phyloP scores from a whole-genome alignment of 169 alveolate genomes.

The Eimeria praecox region DNA sequence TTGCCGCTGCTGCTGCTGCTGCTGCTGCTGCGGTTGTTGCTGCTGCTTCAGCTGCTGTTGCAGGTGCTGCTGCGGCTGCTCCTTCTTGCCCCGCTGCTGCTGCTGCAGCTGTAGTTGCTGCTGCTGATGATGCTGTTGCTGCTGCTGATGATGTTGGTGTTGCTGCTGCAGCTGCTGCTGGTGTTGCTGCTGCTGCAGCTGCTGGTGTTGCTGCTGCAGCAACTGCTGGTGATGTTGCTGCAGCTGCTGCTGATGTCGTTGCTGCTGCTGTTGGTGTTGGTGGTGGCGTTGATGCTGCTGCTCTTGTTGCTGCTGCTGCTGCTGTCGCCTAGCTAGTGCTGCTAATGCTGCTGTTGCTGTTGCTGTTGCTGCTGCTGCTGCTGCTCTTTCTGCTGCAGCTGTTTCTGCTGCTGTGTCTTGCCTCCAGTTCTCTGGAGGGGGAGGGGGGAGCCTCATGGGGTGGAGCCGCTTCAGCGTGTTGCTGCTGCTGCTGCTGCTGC shows the following conservation, averaged over 20 bases:
- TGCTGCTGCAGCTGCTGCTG: background rate
- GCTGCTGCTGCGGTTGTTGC: background rate
- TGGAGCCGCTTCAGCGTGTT: too few relatives aligned
- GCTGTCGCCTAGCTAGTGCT: too few relatives aligned
- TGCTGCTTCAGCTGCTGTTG: too few relatives aligned
- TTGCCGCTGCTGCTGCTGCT: background rate
- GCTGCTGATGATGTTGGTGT: too few relatives aligned
- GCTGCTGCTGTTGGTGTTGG: too few relatives aligned
- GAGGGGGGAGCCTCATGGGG: too few relatives aligned
- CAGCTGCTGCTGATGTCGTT: background rate
- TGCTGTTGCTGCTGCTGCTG: constrained; percentile 2
- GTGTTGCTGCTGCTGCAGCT: background rate
- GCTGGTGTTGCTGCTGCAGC: background rate
- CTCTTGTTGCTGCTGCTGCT: background rate
- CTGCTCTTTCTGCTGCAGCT: background rate
- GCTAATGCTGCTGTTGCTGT: background rate
- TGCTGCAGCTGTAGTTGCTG: too few relatives aligned
- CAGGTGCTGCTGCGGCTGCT: too few relatives aligned
- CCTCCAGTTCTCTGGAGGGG: too few relatives aligned
- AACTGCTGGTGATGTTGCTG: background rate
- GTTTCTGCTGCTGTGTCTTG: constrained; percentile 4
- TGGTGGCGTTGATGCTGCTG: too few relatives aligned
- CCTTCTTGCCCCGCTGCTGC: too few relatives aligned
- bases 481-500: constrained; percentile 29
- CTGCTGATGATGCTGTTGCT: too few relatives aligned